A percentile compares a stretch with the other conserved stretches of the same genome.
These are phyloP conservation scores for Syzygium oleosum DNA, from an alignment of 345 rosid species.

Conservation along the genomic window DNA sequence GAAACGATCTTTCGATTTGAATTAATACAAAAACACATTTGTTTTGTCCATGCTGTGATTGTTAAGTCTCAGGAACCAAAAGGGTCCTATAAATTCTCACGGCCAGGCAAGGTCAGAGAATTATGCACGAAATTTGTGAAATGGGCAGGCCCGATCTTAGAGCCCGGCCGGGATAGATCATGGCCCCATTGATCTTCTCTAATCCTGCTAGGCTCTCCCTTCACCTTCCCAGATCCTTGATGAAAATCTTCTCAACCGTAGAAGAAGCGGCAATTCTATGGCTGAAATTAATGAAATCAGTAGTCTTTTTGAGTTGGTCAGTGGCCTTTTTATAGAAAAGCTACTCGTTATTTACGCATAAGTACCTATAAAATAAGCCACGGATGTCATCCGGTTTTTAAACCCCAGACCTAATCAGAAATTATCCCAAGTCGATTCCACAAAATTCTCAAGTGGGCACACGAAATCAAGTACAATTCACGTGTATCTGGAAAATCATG, in stretches of 20 bases:
- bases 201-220: not conserved
- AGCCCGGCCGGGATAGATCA: not conserved
- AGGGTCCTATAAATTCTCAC: not conserved
- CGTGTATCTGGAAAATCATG: not conserved
- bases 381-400: not conserved
- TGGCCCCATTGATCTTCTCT: not conserved
- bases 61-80: not conserved
- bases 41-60: not conserved
- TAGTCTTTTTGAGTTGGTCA: not conserved
- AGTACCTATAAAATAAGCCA: not conserved
- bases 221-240: not conserved
- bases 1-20: not conserved
- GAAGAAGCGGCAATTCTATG: not conserved
- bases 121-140: not conserved
- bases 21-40: not conserved
- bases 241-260: not conserved
- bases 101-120: not conserved
- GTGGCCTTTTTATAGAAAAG: no score
- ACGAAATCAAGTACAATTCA: not conserved
- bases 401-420: not conserved
- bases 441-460: not conserved
- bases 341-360: no score
- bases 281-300: not conserved
- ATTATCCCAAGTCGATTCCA: not conserved
- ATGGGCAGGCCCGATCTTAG: not conserved